Evolutionary conservation across 2,329 filamentous ascomycete genomes (phyloP), one percentile per base, ranked within the genome.

Genomic region (Botrytis pseudocinerea): DNA sequence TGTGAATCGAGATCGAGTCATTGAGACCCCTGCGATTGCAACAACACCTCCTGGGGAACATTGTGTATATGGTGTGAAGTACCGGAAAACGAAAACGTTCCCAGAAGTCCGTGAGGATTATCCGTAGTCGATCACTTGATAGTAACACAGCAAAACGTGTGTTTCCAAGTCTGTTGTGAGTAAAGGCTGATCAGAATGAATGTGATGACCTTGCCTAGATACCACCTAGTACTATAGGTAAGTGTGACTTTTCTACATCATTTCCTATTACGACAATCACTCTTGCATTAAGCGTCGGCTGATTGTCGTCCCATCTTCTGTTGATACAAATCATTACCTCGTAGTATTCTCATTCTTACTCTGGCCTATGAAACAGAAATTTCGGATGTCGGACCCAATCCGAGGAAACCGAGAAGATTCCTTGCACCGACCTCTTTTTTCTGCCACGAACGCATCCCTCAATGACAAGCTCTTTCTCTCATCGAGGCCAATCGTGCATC

Each of bases 371-470:
- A 28, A 63, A 42, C 25, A 42, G 22, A 28, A 42, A 63, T 44
- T n/a, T 46, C 61, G 40, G 38, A 28, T 63, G 1, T 44, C 22
- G 25, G 9, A 32, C 40, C 7, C 40, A 64, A 46, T 64, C 61
- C 61, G 61, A 63, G 38, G 38, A 63, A 44, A 16, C 61, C 40
- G 61, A 63, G 3, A 22, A 4, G 10, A 35, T 44, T 63, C 9
- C 61, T 9, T 46, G 61, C 16, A 20, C 38, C 40, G 42, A 28
- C 61, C 61, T 32, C 18, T 20, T 42, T 46, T 64, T 64, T 22
- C 40, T 64, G 61, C 40, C 61, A 64, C 40, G 61, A 64, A 64
- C 61, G 16, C 35, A 40, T 42, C 35, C 16, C 38, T 62, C 60
- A n/a, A 40, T 40, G 38, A 62, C 60, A 42, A 18, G n/a, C 38